Conservation (phyloP, 768 basidiomycete species). For the Boletales sp. region DNA sequence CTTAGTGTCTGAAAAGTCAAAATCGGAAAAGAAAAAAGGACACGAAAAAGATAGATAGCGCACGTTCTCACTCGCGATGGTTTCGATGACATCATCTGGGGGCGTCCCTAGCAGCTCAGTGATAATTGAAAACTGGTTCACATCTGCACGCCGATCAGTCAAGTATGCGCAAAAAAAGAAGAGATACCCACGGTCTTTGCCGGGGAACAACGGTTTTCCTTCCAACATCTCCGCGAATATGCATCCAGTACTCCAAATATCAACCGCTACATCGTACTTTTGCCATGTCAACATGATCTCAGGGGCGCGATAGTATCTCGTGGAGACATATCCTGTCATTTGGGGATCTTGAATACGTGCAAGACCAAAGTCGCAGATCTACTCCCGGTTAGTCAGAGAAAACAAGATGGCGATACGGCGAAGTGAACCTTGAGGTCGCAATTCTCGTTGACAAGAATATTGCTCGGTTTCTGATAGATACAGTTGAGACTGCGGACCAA, state of each 20-base stretch:
- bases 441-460: conserved; percentile 99
- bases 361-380: conserved; percentile 99
- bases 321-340: conserved; percentile 99
- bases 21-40: conserved; percentile 10
- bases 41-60: conserved; percentile 23
- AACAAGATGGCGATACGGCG: not conserved
- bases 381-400: conserved; percentile 5
- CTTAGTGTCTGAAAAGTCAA: conserved; percentile 71
- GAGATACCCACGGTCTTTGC: conserved; percentile 89
- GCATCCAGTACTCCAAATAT: conserved; percentile 99
- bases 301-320: conserved; percentile 96
- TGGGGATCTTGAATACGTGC: conserved; percentile 99
- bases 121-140: conserved; percentile 99
- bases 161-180: not conserved
- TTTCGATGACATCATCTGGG: conserved; percentile 98
- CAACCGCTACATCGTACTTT: conserved; percentile 99
- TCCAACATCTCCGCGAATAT: conserved; percentile 99
- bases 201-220: conserved; percentile 97
- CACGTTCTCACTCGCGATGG: conserved; percentile 97
- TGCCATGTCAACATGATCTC: conserved; percentile 99
- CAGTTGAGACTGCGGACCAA: not conserved
- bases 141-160: conserved; percentile 56
- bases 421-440: conserved; percentile 87
- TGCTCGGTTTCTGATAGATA: conserved; percentile 83
- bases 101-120: conserved; percentile 98